Conservation (phyloP, 139 green algal genomes). For the Pycnococcus provasolii region DNA sequence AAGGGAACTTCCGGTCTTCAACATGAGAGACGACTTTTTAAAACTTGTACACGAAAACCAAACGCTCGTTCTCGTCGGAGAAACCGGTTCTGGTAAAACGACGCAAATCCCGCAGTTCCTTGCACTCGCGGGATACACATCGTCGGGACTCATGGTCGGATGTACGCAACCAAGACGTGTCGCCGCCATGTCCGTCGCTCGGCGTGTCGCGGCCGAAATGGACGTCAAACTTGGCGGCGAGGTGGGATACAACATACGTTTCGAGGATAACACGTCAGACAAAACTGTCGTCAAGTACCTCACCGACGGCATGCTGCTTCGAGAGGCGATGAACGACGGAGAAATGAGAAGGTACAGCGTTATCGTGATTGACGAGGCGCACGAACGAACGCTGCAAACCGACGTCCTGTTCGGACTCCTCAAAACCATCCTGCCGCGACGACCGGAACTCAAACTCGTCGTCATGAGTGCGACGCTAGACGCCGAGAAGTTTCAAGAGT, state of each 20-base stretch:
- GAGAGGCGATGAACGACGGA: constrained; percentile 50
- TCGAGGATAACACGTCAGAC: constrained; percentile 62
- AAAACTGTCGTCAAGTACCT: constrained; percentile 66
- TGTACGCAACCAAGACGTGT: constrained; percentile 50
- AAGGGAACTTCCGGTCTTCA: constrained; percentile 85
- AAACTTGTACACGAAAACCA: constrained; percentile 82
- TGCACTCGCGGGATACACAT: constrained; percentile 69
- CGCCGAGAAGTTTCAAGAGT: constrained; percentile 98
- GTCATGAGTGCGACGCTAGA: constrained; percentile 99
- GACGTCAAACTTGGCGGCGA: constrained; percentile 44
- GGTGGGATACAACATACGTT: constrained; percentile 73
- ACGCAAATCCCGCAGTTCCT: constrained; percentile 99
- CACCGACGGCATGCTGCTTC: constrained; percentile 49
- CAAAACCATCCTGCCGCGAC: constrained; percentile 71
- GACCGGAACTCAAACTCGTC: constrained; percentile 89
- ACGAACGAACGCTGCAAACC: constrained; percentile 73
- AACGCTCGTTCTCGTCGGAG: constrained; percentile 95
- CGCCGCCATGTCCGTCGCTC: constrained; percentile 45
- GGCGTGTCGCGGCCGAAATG: constrained; percentile 50
- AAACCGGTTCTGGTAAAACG: constrained; percentile 95
- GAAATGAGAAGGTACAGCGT: constrained; percentile 44
- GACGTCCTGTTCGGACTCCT: constrained; percentile 80
- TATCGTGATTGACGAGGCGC: constrained; percentile 78
- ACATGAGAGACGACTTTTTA: constrained; percentile 84
- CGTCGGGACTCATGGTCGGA: constrained; percentile 40